Evolutionary conservation across 176 grass and related monocot species (phyloP).

Genomic region (Paspalum vaginatum): DNA sequence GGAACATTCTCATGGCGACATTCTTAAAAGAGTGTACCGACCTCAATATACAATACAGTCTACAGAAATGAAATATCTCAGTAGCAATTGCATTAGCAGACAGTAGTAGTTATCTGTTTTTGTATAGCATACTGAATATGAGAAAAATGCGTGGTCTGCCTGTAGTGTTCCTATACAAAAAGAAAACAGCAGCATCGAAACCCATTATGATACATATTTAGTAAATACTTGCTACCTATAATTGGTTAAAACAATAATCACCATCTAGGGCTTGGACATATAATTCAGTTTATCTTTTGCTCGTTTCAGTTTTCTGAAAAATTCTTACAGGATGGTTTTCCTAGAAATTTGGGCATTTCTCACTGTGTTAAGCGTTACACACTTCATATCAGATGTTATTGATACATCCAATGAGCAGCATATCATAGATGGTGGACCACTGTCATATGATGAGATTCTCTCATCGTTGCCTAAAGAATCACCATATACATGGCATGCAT

Average conservation of each 20-base stretch:
- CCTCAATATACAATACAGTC: constrained; percentile 4
- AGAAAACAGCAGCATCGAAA: constrained; percentile 13
- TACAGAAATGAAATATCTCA: constrained; percentile 22
- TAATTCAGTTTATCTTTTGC: neutral
- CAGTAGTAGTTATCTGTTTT: neutral
- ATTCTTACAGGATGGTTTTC: constrained; percentile 17
- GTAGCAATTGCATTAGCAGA: neutral
- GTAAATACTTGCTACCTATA: constrained; percentile 1
- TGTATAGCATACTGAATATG: neutral
- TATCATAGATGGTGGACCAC: constrained; percentile 13
- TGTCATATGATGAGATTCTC: constrained; percentile 29
- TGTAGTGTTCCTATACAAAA: constrained; percentile 18
- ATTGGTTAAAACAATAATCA: constrained; percentile 16
- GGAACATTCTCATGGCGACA: constrained; percentile 51
- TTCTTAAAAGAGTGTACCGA: constrained; percentile 5
- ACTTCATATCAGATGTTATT: constrained; percentile 8
- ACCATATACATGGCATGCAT: constrained; percentile 11
- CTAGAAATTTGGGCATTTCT: neutral
- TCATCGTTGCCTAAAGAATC: neutral
- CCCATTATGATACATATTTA: constrained; percentile 14
- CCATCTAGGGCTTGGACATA: neutral
- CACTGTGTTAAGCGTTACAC: neutral
- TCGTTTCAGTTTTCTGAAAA: constrained; percentile 20
- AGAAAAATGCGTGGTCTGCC: neutral
- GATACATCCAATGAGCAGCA: neutral